Percentiles rank a stretch among this genome's conserved stretches.
Evolutionary conservation across 192 early-diverging fungal species (phyloP).

Genomic region (Lobosporangium transversale): DNA sequence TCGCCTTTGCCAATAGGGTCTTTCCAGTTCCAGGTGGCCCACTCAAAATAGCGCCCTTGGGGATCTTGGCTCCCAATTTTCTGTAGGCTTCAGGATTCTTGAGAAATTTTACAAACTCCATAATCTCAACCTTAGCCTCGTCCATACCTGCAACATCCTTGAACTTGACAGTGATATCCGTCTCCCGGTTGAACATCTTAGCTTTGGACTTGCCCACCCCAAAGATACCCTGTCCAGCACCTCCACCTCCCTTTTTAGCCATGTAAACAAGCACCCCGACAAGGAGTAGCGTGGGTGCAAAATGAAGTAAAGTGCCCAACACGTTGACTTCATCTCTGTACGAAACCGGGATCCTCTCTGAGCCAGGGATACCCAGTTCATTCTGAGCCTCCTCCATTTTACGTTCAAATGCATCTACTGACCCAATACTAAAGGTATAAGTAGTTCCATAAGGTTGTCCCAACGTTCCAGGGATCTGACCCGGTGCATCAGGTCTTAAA

Average conservation of each 20-base stretch:
- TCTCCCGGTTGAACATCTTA: slow-evolving; percentile 97
- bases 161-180: slow-evolving; percentile 95
- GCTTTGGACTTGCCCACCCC: slow-evolving; percentile 97
- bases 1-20: slow-evolving; percentile 98
- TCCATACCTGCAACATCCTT: slow-evolving; percentile 99
- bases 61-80: slow-evolving; percentile 96
- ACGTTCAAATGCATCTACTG: slow-evolving; percentile 93
- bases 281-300: slow-evolving; percentile 93
- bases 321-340: slow-evolving; percentile 88
- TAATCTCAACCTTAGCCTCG: slow-evolving; percentile 99
- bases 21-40: slow-evolving; percentile 97
- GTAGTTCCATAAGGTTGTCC: slow-evolving; percentile 43
- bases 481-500: slow-evolving; percentile 61
- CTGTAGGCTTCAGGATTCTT: slow-evolving; percentile 95
- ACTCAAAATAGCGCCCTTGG: slow-evolving; percentile 96
- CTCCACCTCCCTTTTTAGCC: slow-evolving; percentile 80
- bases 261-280: slow-evolving; percentile 91
- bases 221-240: slow-evolving; percentile 87
- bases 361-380: slow-evolving; percentile 90
- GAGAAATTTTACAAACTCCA: slow-evolving; percentile 99
- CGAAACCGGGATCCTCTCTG: slow-evolving; percentile 93
- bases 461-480: slow-evolving; percentile 47
- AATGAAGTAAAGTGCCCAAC: slow-evolving; percentile 81
- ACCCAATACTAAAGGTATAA: slow-evolving; percentile 93
- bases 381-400: slow-evolving; percentile 90